Base-by-base conservation (phyloP, 352 stramenopile genomes). In the Phytophthora crassamura region DNA sequence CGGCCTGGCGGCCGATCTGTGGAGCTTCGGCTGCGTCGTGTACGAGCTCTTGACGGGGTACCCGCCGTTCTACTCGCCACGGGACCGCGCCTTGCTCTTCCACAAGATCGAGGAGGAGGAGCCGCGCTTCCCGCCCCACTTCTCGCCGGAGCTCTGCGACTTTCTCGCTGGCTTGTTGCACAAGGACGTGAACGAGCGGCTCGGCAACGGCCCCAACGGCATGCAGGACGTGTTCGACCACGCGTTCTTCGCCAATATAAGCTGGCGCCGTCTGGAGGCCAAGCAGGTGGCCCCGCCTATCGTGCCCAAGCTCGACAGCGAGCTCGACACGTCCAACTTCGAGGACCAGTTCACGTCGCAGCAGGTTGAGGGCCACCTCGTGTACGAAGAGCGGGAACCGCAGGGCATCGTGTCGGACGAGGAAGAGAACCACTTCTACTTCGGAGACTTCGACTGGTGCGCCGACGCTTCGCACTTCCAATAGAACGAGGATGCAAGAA, bases 71-170 rank as follows among this genome's bases (percentile, higher is more conserved):
- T 99, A 99, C 75, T 82, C 70, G 16, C 84, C 78, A 11, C 72
- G 70, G n/a, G 82, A 92, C 62, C 89, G 97, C 10, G 88, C 97
- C 43, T 76, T 93, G 58, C 82, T 99, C 30, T 99, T 99, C 69
- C 89, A 96, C 59, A 99, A 99, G 75, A 99, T 99, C 60, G 83
- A 96, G 48, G 85, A 88, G 36, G 86, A 86, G 16, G 82, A 98
- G 33, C 84, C 98, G 8, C 81, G 77, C 25, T 99, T 98, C 73
- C 97, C 96, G n/a, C 75, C 72, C 28, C 90, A 98, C 61, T 83
- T 99, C 33, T 94, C 86, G 8, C 58, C 71, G 1, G 72, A 90
- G 14, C 80, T 82, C 25, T 75, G 75, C 42, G 72, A 78, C 35
- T 74, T 95, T 51, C 64, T 95, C n/a, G 63, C 75, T 4, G 74